Percentiles rank a stretch among this genome's conserved stretches.
Conservation (phyloP, 2,329 filamentous ascomycete species). For the Claviceps purpurea region DNA sequence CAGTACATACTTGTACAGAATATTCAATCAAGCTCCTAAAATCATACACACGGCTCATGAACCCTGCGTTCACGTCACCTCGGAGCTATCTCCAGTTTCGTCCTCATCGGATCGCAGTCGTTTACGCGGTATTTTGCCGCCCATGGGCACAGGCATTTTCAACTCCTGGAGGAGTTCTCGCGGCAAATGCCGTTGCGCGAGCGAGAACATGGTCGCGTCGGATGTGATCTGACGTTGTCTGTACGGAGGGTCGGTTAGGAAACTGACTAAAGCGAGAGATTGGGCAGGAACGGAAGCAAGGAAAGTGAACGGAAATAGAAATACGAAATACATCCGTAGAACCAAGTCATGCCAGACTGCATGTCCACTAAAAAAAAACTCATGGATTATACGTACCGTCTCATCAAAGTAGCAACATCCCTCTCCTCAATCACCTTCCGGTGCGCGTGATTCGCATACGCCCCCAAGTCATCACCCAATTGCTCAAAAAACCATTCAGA, state of each 20-base stretch:
- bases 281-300: not conserved
- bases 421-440: slow-evolving; percentile 77
- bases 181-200: slow-evolving; percentile 73
- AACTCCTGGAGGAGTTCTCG: slow-evolving; percentile 73
- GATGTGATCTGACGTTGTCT: slow-evolving; percentile 67
- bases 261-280: too few species aligned
- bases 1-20: not conserved
- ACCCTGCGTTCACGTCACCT: slow-evolving; percentile 12
- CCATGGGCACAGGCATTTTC: slow-evolving; percentile 50
- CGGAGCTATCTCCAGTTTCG: slow-evolving; percentile 17
- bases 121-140: slow-evolving; percentile 32
- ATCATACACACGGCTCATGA: not conserved
- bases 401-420: slow-evolving; percentile 72
- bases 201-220: slow-evolving; percentile 63
- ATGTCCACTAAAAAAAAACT: not conserved
- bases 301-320: slow-evolving; percentile 2
- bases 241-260: slow-evolving; percentile 16
- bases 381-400: slow-evolving; percentile 40
- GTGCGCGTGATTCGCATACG: slow-evolving; percentile 69
- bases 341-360: too few species aligned
- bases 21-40: not conserved
- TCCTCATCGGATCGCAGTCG: slow-evolving; percentile 21
- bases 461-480: slow-evolving; percentile 62
- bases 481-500: slow-evolving; percentile 92
- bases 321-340: too few species aligned